phyloP scores from a whole-genome alignment of 495 filamentous ascomycete genomes.

The Aspergillus indologenus region DNA sequence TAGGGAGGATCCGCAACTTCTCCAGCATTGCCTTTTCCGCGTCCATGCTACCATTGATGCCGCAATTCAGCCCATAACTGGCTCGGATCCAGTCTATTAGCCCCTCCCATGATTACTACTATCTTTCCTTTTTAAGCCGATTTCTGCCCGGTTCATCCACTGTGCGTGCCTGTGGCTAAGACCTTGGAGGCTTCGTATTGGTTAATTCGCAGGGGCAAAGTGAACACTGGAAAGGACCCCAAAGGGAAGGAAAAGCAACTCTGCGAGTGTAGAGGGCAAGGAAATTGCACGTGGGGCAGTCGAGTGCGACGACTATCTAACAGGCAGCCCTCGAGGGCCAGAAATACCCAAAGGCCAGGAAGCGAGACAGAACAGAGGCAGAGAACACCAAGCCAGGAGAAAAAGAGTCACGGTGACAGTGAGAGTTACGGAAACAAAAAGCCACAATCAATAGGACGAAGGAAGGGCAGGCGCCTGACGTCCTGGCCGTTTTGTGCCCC shows the following conservation, averaged over 20 bases:
- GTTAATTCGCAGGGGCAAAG: slow-evolving; percentile 4
- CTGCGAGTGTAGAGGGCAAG: neutral
- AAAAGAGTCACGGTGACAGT: neutral
- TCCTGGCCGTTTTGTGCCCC: neutral
- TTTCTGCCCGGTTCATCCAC: slow-evolving; percentile 7
- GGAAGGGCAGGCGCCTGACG: neutral
- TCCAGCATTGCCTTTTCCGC: slow-evolving; percentile 21
- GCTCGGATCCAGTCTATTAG: slow-evolving; percentile 14
- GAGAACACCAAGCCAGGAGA: neutral
- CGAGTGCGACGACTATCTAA: neutral
- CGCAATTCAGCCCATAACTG: slow-evolving; percentile 15
- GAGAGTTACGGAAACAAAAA: neutral
- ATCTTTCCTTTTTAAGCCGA: neutral
- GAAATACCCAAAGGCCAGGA: neutral
- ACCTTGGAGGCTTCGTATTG: slow-evolving; percentile 5
- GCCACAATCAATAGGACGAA: slow-evolving; percentile 5
- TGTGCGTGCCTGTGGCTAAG: neutral
- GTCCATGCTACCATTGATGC: slow-evolving; percentile 18
- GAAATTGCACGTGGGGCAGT: neutral
- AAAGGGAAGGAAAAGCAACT: neutral
- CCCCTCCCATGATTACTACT: slow-evolving; percentile 11
- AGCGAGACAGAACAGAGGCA: neutral
- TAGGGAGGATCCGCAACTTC: slow-evolving; percentile 22
- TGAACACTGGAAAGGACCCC: neutral
- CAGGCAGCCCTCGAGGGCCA: neutral